Base-by-base conservation (phyloP, 73 alveolate species). In the Blepharisma japonicum region DNA sequence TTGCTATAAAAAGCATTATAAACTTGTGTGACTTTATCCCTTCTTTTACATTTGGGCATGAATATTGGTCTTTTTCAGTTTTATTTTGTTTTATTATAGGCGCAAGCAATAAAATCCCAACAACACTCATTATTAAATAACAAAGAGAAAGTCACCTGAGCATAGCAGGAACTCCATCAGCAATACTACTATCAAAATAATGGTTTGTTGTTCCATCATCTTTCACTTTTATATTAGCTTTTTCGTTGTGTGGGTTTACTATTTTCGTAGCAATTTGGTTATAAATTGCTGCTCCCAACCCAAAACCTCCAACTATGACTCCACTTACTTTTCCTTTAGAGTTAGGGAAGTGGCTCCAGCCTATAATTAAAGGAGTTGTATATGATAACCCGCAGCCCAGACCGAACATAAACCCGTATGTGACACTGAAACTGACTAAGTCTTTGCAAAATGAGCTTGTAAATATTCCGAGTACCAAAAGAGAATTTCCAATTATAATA, bases 131-230 rank as follows among this genome's bases (percentile, higher is more conserved):
- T 6, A 42, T 82, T 3, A 46, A 42, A 87, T 90, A 88, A 0
- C 80, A 80, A 6, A 61, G 11, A 7, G 68, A 25, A 6, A 79
- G 82, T 21, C 51, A 23, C 23, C 90, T 39, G 45, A 80, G 47
- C 89, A 85, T 80, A 11, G 50, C 77, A 25, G 95, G 95, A n/a
- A 85, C 90, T 23, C 74, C 67, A 8, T 54, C 71, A 6, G 92
- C 81, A 23, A 89, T 68, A 0, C 27, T 81, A 7, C 49, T 25
- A 3, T 66, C 77, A 25, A 71, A 82, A 18, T 50, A 77, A 20
- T 39, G 23, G 9, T 83, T 78, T 5, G 25, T 67, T 6, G 39
- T 56, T 42, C 61, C 55, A 14, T 87, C 93, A 20, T 49, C 77
- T 6, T 55, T 27, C 0, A 87, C 84, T 39, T 61, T 7, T 6